Conservation (phyloP, 441 rosid genomes). For the Mallotus repandus region DNA sequence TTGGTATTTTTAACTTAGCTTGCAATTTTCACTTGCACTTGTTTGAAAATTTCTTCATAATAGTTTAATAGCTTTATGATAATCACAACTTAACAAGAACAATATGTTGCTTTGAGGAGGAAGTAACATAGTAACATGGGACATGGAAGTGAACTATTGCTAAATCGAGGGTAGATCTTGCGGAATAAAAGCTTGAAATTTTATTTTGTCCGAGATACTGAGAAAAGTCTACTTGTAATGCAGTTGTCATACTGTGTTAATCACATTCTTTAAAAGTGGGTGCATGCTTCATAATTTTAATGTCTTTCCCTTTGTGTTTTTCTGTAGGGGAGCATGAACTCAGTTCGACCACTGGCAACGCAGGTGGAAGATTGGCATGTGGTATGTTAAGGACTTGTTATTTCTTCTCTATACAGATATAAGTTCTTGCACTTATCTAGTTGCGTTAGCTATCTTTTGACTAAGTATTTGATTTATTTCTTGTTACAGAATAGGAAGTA, state of each 20-base stretch:
- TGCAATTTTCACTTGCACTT: not conserved
- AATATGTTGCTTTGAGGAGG: not conserved
- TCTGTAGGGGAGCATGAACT: constrained; percentile 90
- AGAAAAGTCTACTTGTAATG: not conserved
- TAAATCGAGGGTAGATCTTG: not conserved
- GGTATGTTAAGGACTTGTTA: constrained; percentile 45
- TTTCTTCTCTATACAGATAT: not conserved
- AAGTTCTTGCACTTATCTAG: not conserved
- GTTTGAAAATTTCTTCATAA: not conserved
- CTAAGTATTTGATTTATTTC: constrained; percentile 2
- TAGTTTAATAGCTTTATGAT: not conserved
- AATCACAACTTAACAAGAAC: not conserved
- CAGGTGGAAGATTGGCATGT: constrained; percentile 98
- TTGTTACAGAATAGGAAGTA: too few species aligned
- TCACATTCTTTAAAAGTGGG: not conserved
- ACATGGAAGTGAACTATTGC: not conserved
- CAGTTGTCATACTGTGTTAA: not conserved
- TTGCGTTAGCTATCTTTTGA: not conserved
- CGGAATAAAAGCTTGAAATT: not conserved
- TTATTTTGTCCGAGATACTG: not conserved
- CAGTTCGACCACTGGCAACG: constrained; percentile 88
- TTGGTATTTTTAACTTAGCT: not conserved
- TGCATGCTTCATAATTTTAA: not conserved
- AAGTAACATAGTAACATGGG: not conserved
- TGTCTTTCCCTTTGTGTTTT: constrained; percentile 18